These are phyloP conservation scores for Cryptococcus sp. DNA, from an alignment of 1,284 basidiomycete genomes.

Conservation along the genomic window DNA sequence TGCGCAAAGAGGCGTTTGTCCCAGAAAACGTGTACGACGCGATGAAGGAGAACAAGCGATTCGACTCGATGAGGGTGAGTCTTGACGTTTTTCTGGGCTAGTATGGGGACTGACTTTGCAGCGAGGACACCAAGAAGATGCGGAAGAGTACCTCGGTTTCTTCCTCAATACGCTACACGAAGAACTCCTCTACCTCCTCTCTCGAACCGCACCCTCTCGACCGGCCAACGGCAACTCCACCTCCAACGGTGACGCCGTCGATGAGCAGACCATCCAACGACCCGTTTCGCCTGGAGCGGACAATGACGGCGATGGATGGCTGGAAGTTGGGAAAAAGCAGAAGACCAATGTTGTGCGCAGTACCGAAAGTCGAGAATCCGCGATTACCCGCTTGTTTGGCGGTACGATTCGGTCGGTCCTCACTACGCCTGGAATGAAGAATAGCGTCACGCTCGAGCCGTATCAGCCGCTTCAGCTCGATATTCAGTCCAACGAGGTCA, in stretches of 20 bases:
- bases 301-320: constrained; percentile 57
- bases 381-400: constrained; percentile 87
- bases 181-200: constrained; percentile 67
- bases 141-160: constrained; percentile 98
- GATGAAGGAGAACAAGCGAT: constrained; percentile 90
- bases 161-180: constrained; percentile 94
- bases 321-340: constrained; percentile 90
- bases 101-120: constrained; percentile 35
- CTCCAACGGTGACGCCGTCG: constrained; percentile 49
- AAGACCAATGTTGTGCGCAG: constrained; percentile 74
- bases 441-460: constrained; percentile 85
- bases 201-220: constrained; percentile 27
- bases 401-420: constrained; percentile 88
- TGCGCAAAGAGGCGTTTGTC: constrained; percentile 61
- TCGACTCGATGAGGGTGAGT: constrained; percentile 83
- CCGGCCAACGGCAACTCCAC: constrained; percentile 40
- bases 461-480: constrained; percentile 87
- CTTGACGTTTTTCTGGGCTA: not conserved
- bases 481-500: constrained; percentile 74
- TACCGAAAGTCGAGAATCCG: constrained; percentile 73
- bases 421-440: constrained; percentile 70
- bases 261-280: constrained; percentile 38
- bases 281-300: constrained; percentile 42
- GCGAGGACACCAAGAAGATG: constrained; percentile 94
- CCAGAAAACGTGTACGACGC: constrained; percentile 90